phyloP scores from a whole-genome alignment of 1,284 basidiomycete species.

The Xanthoconium separans region DNA sequence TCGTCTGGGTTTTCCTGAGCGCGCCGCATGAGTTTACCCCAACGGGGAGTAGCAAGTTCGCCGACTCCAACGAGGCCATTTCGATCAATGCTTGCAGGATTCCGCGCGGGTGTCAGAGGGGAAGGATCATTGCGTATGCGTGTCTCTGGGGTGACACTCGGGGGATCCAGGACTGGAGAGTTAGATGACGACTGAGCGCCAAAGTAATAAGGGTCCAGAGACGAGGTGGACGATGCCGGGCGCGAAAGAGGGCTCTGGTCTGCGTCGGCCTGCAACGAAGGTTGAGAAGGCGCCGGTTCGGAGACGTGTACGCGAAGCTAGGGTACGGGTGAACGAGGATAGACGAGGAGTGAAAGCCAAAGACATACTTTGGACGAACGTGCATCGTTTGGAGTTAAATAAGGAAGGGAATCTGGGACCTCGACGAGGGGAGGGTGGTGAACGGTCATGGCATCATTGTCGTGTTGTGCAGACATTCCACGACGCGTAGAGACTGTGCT shows the following conservation, averaged over 20 bases:
- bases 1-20: conserved; percentile 36
- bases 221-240: conserved; percentile 69
- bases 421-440: conserved; percentile 9
- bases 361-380: conserved; percentile 15
- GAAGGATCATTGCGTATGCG: conserved; percentile 51
- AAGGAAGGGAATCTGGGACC: conserved; percentile 7
- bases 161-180: conserved; percentile 42
- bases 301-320: conserved; percentile 31
- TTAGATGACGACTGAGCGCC: conserved; percentile 61
- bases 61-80: conserved; percentile 90
- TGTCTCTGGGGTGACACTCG: conserved; percentile 44
- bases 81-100: conserved; percentile 84
- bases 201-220: conserved; percentile 83
- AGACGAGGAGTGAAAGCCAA: not conserved
- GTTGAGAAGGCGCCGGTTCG: conserved; percentile 16
- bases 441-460: conserved; percentile 11
- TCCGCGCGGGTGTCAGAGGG: conserved; percentile 72
- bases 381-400: conserved; percentile 2
- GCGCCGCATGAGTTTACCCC: conserved; percentile 51
- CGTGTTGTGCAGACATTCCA: conserved; percentile 30
- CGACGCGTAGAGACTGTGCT: not conserved
- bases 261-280: conserved; percentile 28
- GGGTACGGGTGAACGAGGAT: not conserved
- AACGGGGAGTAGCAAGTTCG: conserved; percentile 96
- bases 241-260: conserved; percentile 38